Percentiles rank a stretch among this genome's conserved stretches.
phyloP scores from a whole-genome alignment of 2,329 filamentous ascomycete genomes.

The Dendrostoma leiphaemia region DNA sequence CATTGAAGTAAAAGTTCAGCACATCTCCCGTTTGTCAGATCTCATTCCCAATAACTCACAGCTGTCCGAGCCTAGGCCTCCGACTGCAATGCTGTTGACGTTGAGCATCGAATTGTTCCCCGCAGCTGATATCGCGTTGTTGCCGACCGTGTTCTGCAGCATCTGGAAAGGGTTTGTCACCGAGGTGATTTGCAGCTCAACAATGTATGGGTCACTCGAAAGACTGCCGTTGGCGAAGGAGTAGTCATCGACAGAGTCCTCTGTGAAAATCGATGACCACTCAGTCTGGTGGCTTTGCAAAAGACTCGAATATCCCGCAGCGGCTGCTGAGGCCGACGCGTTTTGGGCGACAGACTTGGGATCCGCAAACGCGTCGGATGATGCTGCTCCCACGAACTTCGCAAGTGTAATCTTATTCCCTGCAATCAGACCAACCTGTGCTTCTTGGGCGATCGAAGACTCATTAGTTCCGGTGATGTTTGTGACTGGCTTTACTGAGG shows the following conservation, averaged over 20 bases:
- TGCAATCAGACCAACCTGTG: conserved; percentile 49
- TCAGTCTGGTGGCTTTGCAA: conserved; percentile 56
- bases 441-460: conserved; percentile 64
- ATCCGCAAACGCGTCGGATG: conserved; percentile 63
- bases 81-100: conserved; percentile 27
- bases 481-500: conserved; percentile 40
- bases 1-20: not conserved
- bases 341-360: conserved; percentile 53
- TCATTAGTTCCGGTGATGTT: conserved; percentile 52
- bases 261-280: conserved; percentile 61
- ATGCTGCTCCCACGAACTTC: conserved; percentile 69
- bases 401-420: conserved; percentile 54
- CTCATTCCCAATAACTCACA: conserved; percentile 1
- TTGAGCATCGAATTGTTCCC: conserved; percentile 29
- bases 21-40: too few relatives aligned
- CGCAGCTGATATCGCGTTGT: conserved; percentile 42
- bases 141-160: conserved; percentile 46
- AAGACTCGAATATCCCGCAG: conserved; percentile 52
- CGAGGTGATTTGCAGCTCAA: conserved; percentile 51
- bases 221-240: conserved; percentile 54
- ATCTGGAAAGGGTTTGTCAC: conserved; percentile 57
- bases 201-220: conserved; percentile 53
- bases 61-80: conserved; percentile 24
- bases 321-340: conserved; percentile 46
- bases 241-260: conserved; percentile 63